Evolutionary conservation across 352 stramenopile genomes (phyloP).

Genomic region (Salisapilia sapeloensis): DNA sequence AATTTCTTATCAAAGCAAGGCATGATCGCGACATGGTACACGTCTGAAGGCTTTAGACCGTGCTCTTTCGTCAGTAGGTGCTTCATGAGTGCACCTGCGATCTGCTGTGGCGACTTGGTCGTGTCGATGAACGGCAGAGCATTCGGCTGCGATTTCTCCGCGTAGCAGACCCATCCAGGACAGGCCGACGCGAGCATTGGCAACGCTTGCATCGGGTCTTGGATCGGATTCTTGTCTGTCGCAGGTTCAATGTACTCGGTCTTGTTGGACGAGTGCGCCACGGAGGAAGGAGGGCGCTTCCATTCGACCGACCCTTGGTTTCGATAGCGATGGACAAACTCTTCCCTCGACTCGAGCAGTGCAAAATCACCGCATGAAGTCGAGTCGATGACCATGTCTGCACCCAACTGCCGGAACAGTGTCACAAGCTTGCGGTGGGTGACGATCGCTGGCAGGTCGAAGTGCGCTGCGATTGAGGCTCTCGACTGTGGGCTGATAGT

Average conservation of each 20-base stretch:
- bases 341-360: slow-evolving; percentile 84
- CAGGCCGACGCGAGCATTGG: slow-evolving; percentile 93
- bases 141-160: slow-evolving; percentile 93
- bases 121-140: slow-evolving; percentile 91
- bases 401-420: slow-evolving; percentile 65
- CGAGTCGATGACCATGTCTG: slow-evolving; percentile 86
- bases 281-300: slow-evolving; percentile 41
- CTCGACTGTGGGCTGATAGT: slow-evolving; percentile 80
- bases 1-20: slow-evolving; percentile 99
- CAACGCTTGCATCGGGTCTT: slow-evolving; percentile 48
- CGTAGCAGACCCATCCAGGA: slow-evolving; percentile 95
- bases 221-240: slow-evolving; percentile 25
- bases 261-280: slow-evolving; percentile 44
- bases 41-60: slow-evolving; percentile 22
- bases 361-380: slow-evolving; percentile 84
- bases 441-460: slow-evolving; percentile 33
- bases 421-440: slow-evolving; percentile 67
- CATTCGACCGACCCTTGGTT: slow-evolving; percentile 63
- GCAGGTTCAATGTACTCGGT: slow-evolving; percentile 50
- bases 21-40: slow-evolving; percentile 95
- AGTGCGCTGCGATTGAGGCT: slow-evolving; percentile 75
- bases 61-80: slow-evolving; percentile 51
- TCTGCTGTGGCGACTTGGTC: slow-evolving; percentile 91
- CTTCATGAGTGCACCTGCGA: slow-evolving; percentile 77
- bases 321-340: slow-evolving; percentile 76